Percentiles rank a stretch among this genome's conserved stretches.
Evolutionary conservation across 2,329 filamentous ascomycete genomes (phyloP).

Genomic region (Tolypocladium cylindrosporum): DNA sequence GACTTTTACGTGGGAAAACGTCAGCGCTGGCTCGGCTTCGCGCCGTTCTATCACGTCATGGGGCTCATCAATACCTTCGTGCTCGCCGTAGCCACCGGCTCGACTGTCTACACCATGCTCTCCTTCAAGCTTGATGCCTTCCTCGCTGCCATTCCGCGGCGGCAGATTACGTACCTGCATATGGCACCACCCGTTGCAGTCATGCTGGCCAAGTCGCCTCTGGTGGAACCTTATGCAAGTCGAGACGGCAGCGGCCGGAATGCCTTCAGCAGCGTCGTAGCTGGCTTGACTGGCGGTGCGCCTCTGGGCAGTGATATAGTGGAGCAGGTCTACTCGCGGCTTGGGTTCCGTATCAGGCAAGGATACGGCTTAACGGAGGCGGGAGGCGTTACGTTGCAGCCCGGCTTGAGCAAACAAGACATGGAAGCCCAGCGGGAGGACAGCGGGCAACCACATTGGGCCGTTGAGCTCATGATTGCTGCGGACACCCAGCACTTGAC

Average conservation of each 20-base stretch:
- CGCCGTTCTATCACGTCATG: neutral
- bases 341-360: neutral
- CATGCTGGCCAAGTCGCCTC: neutral
- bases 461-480: neutral
- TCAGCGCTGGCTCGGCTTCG: neutral
- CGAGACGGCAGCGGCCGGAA: neutral
- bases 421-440: neutral
- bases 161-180: neutral
- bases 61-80: neutral
- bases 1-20: neutral
- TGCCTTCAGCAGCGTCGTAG: neutral
- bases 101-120: neutral
- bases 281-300: neutral
- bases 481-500: neutral
- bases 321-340: neutral
- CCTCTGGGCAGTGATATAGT: neutral
- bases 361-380: neutral
- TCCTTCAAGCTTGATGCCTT: neutral
- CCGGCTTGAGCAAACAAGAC: neutral
- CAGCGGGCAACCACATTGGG: neutral
- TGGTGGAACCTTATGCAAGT: neutral
- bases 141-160: neutral
- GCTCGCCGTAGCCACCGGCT: neutral
- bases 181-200: neutral
- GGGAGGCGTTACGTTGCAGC: neutral